A percentile compares a stretch with the other conserved stretches of the same genome.
Conservation (phyloP, 768 basidiomycete genomes). For the Glaciozyma martinii region DNA sequence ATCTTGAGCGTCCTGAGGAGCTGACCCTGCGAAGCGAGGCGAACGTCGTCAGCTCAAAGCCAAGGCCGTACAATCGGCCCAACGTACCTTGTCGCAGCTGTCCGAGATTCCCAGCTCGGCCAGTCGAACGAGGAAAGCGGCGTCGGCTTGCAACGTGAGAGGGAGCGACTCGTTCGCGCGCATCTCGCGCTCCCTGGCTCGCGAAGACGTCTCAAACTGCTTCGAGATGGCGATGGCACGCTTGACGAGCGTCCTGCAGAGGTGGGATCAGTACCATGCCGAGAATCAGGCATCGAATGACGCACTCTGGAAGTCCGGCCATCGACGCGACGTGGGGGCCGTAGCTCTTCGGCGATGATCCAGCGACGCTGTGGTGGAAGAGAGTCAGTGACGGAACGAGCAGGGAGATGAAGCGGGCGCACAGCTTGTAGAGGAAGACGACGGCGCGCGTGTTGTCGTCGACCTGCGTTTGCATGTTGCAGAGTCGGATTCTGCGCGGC, state of each 20-base stretch:
- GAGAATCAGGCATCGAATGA: neutral
- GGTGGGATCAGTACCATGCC: neutral
- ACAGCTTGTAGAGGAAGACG: constrained; percentile 88
- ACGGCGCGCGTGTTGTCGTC: constrained; percentile 87
- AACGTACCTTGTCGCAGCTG: neutral
- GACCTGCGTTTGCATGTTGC: constrained; percentile 91
- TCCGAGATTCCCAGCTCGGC: constrained; percentile 37
- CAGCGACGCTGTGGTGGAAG: constrained; percentile 42
- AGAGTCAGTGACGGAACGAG: constrained; percentile 35
- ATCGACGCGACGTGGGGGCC: constrained; percentile 91
- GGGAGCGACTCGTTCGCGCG: constrained; percentile 56
- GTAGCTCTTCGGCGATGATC: constrained; percentile 78
- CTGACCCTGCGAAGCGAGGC: too few species aligned
- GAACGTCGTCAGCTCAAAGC: too few species aligned
- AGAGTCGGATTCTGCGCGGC: constrained; percentile 82
- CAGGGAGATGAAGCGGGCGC: constrained; percentile 24
- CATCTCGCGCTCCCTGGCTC: constrained; percentile 49
- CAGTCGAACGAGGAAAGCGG: constrained; percentile 54
- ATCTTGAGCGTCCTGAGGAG: too few species aligned
- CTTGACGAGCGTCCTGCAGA: constrained; percentile 57
- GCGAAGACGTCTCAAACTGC: constrained; percentile 73
- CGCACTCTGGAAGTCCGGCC: constrained; percentile 61
- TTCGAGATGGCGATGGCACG: constrained; percentile 80
- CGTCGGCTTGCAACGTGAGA: constrained; percentile 78
- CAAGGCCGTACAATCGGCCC: too few species aligned